phyloP scores from a whole-genome alignment of 176 grass and related monocot species.

The Coix lacrymajobi region DNA sequence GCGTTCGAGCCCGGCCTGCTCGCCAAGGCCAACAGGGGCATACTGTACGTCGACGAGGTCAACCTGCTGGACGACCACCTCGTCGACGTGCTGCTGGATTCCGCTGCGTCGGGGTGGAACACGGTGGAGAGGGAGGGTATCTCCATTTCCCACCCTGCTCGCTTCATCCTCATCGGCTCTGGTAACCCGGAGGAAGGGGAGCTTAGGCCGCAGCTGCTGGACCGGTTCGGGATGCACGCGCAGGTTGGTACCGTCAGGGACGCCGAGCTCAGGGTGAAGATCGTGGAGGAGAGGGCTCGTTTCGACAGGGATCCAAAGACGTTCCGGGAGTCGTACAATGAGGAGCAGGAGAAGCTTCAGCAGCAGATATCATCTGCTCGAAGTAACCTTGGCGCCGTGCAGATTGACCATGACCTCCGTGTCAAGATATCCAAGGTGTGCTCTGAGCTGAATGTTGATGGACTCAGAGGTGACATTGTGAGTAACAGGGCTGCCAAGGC shows the following conservation, averaged over 20 bases:
- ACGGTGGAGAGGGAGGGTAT: conserved; percentile 99
- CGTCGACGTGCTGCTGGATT: conserved; percentile 87
- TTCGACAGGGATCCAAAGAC: conserved; percentile 82
- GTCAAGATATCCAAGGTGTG: conserved; percentile 98
- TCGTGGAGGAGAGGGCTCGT: conserved; percentile 83
- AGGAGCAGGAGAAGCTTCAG: conserved; percentile 87
- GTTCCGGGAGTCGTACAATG: conserved; percentile 66
- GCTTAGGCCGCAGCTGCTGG: conserved; percentile 89
- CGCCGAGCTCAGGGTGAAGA: conserved; percentile 88
- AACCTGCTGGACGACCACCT: conserved; percentile 93
- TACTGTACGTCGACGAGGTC: conserved; percentile 96
- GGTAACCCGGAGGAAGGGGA: conserved; percentile 97
- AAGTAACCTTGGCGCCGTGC: conserved; percentile 55
- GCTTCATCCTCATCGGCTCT: conserved; percentile 96
- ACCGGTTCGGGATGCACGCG: conserved; percentile 94
- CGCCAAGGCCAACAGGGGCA: conserved; percentile 94
- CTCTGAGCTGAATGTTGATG: conserved; percentile 88
- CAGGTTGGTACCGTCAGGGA: conserved; percentile 91
- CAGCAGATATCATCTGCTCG: conserved; percentile 66
- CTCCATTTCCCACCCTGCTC: conserved; percentile 91
- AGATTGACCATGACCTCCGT: conserved; percentile 84
- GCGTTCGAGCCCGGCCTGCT: conserved; percentile 93
- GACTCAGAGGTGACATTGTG: conserved; percentile 91
- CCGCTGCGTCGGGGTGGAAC: conserved; percentile 91
- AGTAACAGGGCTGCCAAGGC: conserved; percentile 88